phyloP scores from a whole-genome alignment of 805 yeast species.

The Komagataella populi region DNA sequence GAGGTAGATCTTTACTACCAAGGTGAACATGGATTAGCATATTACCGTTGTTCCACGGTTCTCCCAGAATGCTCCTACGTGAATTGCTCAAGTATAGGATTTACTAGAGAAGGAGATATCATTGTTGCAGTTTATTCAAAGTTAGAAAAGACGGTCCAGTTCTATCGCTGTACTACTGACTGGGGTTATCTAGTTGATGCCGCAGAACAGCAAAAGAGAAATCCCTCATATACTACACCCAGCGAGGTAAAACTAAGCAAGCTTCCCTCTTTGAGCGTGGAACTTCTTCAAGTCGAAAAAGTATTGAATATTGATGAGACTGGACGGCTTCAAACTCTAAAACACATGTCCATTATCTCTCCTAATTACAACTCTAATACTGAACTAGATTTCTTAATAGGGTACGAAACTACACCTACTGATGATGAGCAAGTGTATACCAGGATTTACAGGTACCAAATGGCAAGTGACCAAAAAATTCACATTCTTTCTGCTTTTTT shows the following conservation, averaged over 20 bases:
- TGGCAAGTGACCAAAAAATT: background rate
- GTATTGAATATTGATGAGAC: conserved; percentile 14
- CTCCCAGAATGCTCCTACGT: conserved; percentile 14
- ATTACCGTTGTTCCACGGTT: conserved; percentile 21
- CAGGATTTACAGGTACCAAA: background rate
- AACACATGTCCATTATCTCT: conserved; percentile 28
- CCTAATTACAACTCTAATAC: conserved; percentile 28
- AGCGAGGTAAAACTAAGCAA: conserved; percentile 4
- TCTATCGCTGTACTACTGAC: conserved; percentile 31
- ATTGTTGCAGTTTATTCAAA: conserved; percentile 25
- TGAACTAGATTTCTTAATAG: conserved; percentile 30
- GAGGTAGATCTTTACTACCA: conserved; percentile 47
- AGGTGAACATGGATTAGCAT: conserved; percentile 48
- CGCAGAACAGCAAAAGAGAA: conserved; percentile 28
- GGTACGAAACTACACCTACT: conserved; percentile 17
- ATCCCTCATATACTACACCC: conserved; percentile 38
- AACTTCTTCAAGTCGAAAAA: background rate
- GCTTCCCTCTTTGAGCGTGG: background rate
- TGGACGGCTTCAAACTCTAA: conserved; percentile 11
- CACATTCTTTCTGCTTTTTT: background rate
- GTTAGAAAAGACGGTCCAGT: background rate
- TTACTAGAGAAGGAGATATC: conserved; percentile 29
- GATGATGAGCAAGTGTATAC: background rate
- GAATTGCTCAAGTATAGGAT: conserved; percentile 35
- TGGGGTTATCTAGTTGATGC: conserved; percentile 44